Percentiles rank a stretch among this genome's conserved stretches.
Conservation (phyloP, 805 yeast genomes). For the Sugiyamaella qingdaonensis region DNA sequence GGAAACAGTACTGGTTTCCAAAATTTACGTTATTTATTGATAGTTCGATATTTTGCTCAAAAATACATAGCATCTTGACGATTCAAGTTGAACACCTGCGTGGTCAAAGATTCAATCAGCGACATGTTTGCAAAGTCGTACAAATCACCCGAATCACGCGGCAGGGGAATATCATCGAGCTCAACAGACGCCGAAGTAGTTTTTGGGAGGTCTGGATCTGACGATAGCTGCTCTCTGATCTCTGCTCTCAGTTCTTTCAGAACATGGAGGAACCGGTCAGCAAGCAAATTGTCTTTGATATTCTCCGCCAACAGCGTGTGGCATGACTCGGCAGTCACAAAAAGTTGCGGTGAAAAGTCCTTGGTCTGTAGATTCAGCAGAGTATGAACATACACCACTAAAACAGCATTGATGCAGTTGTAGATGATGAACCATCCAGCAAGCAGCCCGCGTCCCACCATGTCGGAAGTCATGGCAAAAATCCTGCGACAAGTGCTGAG, state of each 20-base stretch:
- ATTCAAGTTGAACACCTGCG: conserved; percentile 7
- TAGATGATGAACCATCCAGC: conserved; percentile 9
- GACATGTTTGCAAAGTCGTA: conserved; percentile 6
- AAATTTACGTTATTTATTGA: too few species aligned
- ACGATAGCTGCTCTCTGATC: conserved; percentile 5
- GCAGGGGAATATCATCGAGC: neutral
- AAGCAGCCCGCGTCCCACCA: conserved; percentile 8
- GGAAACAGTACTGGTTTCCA: too few species aligned
- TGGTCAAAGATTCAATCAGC: conserved; percentile 7
- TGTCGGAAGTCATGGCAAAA: neutral
- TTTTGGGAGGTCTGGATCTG: neutral
- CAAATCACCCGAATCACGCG: conserved; percentile 5
- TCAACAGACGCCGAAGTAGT: neutral
- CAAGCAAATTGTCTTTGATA: conserved; percentile 2
- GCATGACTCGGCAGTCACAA: conserved; percentile 4
- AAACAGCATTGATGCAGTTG: conserved; percentile 10
- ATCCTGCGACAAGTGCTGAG: conserved; percentile 2
- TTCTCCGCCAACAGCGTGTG: conserved; percentile 3
- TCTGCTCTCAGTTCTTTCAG: conserved; percentile 7
- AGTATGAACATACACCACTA: conserved; percentile 9
- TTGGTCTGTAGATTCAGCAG: conserved; percentile 2
- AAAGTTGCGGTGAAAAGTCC: neutral
- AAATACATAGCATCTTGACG: neutral
- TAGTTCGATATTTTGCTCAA: neutral
- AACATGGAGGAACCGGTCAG: conserved; percentile 7